Conservation (phyloP, 2,329 filamentous ascomycete genomes). For the Botrytis paeoniae region DNA sequence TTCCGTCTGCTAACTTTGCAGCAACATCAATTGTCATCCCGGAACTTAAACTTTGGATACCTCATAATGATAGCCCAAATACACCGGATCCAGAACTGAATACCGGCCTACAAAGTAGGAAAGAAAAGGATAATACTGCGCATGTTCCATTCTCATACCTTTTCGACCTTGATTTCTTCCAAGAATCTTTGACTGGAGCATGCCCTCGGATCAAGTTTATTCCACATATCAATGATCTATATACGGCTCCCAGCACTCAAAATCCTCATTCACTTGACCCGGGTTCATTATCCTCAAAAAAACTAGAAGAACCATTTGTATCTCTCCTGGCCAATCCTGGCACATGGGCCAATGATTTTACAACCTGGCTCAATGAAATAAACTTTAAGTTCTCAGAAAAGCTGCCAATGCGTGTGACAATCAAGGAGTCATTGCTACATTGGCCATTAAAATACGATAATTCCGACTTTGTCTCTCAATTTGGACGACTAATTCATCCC, state of each 20-base stretch:
- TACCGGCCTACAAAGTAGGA: constrained; percentile 13
- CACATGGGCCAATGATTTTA: constrained; percentile 30
- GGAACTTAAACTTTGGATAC: constrained; percentile 14
- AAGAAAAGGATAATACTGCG: constrained; percentile 13
- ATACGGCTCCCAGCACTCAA: constrained; percentile 22
- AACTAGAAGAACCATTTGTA: constrained; percentile 8
- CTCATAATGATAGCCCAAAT: constrained; percentile 15
- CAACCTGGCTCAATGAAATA: constrained; percentile 30
- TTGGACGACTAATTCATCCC: constrained; percentile 32
- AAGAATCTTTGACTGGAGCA: constrained; percentile 21
- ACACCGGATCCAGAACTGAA: not conserved
- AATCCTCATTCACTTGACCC: constrained; percentile 10
- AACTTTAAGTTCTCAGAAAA: constrained; percentile 22
- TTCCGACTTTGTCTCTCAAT: constrained; percentile 26
- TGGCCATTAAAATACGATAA: constrained; percentile 30
- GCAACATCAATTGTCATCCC: constrained; percentile 18
- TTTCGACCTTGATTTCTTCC: constrained; percentile 32
- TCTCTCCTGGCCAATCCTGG: constrained; percentile 22
- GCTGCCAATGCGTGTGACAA: constrained; percentile 29
- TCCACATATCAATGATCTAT: constrained; percentile 25
- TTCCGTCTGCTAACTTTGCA: constrained; percentile 2
- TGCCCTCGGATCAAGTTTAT: constrained; percentile 27
- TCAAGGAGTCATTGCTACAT: constrained; percentile 27
- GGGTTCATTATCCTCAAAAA: constrained; percentile 4
- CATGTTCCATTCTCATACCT: constrained; percentile 28